Evolutionary conservation across 129 eudicot species (phyloP).

Genomic region (Helianthus annuus): HanXRQr2.0-SUNRISE NC_035447.2:75780669-75781168

Average conservation of each 20-base stretch:
- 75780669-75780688: not conserved
- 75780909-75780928: slow-evolving; percentile 86
- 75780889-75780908: slow-evolving; percentile 86
- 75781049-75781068: slow-evolving; percentile 82
- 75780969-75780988: slow-evolving; percentile 73
- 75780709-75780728: not conserved
- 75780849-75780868: slow-evolving; percentile 57
- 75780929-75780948: slow-evolving; percentile 98
- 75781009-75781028: slow-evolving; percentile 64
- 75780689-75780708: not conserved
- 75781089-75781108: slow-evolving; percentile 65
- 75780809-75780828: slow-evolving; percentile 45
- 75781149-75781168: not conserved
- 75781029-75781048: slow-evolving; percentile 61
- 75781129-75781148: slow-evolving; percentile 30
- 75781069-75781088: slow-evolving; percentile 43
- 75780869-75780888: slow-evolving; percentile 64
- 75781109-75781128: slow-evolving; percentile 52
- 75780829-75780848: slow-evolving; percentile 78
- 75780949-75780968: slow-evolving; percentile 86
- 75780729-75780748: not conserved
- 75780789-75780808: not conserved
- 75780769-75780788: not conserved
- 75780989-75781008: slow-evolving; percentile 88
- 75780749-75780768: not conserved